Evolutionary conservation across 208 protist species (phyloP), one percentile per base, ranked within the genome.

Genomic region (Acanthamoeba healyi): DNA sequence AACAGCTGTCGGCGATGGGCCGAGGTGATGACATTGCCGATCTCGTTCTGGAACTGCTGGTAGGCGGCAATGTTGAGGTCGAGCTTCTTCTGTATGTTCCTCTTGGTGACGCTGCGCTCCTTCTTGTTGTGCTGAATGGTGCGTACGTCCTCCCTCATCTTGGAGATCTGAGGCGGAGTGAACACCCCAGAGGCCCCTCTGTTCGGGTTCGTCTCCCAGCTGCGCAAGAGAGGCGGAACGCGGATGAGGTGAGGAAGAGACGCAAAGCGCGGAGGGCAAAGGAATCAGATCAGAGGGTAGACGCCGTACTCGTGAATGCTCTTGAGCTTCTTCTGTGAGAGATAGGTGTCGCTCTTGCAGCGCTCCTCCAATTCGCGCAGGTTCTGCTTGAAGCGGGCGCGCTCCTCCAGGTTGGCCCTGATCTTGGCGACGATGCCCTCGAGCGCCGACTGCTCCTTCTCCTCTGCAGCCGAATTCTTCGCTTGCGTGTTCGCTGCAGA

Each of bases 141-240:
- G 79, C 46, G 46, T 29, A 87, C 79, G 7, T 87, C 79, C 34
- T 87, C 46, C 9, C 79, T 7, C 79, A 87, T 87, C 32, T 87
- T 87, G 79, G 79, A 7, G 46, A 87, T 87, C 44, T 87, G 79
- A 19, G 79, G 79, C 36, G 79, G 79, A 34, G 79, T 87, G 79
- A 36, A 87, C 79, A 87, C 79, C 5, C 79, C 79, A 7, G 42
- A 34, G 44, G 46, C 32, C 9, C 79, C 79, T 36, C 79, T 6
- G 6, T 61, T 51, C 24, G 79, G 79, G 44, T 87, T 61, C 10
- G 49, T 24, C n/a, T 87, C 79, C 79, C 79, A 87, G 12, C 79
- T 87, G 40, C 15, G 15, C 15, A 40, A 22, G 29, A 87, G 15
- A 17, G 36, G 14, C 14, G 34, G n/a, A n/a, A n/a, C n/a, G n/a